Base-by-base conservation (phyloP, 2,329 filamentous ascomycete genomes). In the Ramichloridium luteum region DNA sequence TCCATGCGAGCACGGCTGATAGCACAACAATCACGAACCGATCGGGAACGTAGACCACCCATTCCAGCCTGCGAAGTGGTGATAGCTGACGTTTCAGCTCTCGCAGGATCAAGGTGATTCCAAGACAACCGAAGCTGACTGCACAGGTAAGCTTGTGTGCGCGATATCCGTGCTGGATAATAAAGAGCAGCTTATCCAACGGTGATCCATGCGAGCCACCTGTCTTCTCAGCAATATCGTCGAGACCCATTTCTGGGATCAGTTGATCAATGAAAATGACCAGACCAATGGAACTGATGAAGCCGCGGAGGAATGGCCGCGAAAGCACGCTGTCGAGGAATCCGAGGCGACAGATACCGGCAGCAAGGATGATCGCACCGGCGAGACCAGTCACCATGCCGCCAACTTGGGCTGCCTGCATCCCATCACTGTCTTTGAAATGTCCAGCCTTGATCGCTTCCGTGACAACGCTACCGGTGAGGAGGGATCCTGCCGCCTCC, bases 191-290 rank as follows among this genome's bases (percentile, higher is more conserved):
- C 59, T 96, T 96, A 39, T 88, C 77, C 28, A 90, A 67, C 31
- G 79, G 86, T 54, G 82, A 94, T 11, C 82, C 84, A 50, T 96
- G 88, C 26, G 72, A 72, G 2, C 85, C 72, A n/a, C 71, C 62
- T 3, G 48, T 53, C 11, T 77, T 59, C 31, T 72, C 74, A 0
- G 85, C 82, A 12, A 74, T 58, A 1, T 67, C 61, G 22, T 67
- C 68, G 13, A 98, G 67, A 1, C 90, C 90, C 47, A 93, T 69
- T 56, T 96, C 85, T 0, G 88, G 86, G 32, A 94, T 81, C 27
- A 93, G 63, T 58, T 98, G 90, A 55, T 96, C 90, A 20, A 96
- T 83, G 23, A 92, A 75, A 52, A 98, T 96, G 43, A 96, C 86
- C 34, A 94, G 82, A 29, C 90, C 90, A 53, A 98, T 92, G 30